A percentile compares a stretch with the other conserved stretches of the same genome.
These are phyloP conservation scores for Saccharomycopsis fodiens DNA, from an alignment of 805 yeast genomes.

Conservation along the genomic window DNA sequence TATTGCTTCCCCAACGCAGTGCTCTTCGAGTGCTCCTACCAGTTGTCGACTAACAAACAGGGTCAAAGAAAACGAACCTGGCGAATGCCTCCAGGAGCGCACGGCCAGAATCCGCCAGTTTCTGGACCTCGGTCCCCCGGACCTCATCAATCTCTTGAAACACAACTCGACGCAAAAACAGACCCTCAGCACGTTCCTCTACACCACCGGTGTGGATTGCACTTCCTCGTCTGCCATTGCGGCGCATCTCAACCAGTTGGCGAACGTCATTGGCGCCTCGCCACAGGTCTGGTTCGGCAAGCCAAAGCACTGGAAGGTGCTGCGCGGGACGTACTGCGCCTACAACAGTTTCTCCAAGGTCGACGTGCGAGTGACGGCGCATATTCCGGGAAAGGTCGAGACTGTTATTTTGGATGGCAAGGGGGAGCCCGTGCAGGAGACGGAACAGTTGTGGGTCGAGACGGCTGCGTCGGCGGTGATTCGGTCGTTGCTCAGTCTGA, in stretches of 20 bases:
- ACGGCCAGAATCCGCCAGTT: conserved; percentile 51
- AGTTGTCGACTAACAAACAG: conserved; percentile 25
- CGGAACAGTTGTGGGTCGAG: conserved; percentile 48
- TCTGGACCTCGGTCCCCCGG: conserved; percentile 68
- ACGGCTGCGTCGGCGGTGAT: conserved; percentile 54
- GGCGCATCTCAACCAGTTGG: conserved; percentile 60
- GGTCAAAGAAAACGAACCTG: conserved; percentile 51
- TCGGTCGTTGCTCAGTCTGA: conserved; percentile 52
- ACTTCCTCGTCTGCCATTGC: conserved; percentile 73
- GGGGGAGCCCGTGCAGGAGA: conserved; percentile 48
- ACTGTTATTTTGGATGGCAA: conserved; percentile 40
- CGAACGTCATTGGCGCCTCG: conserved; percentile 49
- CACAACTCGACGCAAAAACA: conserved; percentile 32
- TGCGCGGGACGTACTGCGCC: conserved; percentile 61
- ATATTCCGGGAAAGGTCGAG: conserved; percentile 68
- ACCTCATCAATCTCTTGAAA: conserved; percentile 41
- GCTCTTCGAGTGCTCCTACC: too few species aligned
- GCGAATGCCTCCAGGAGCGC: conserved; percentile 57
- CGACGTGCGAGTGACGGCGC: conserved; percentile 67
- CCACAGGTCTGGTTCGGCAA: conserved; percentile 81
- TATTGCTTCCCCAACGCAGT: not conserved
- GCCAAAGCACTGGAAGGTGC: conserved; percentile 58
- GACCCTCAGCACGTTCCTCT: conserved; percentile 64
- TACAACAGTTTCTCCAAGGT: conserved; percentile 54
- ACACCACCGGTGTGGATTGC: conserved; percentile 69